phyloP scores from a whole-genome alignment of 2,329 filamentous ascomycete species.

The Hypomyces perniciosus region DNA sequence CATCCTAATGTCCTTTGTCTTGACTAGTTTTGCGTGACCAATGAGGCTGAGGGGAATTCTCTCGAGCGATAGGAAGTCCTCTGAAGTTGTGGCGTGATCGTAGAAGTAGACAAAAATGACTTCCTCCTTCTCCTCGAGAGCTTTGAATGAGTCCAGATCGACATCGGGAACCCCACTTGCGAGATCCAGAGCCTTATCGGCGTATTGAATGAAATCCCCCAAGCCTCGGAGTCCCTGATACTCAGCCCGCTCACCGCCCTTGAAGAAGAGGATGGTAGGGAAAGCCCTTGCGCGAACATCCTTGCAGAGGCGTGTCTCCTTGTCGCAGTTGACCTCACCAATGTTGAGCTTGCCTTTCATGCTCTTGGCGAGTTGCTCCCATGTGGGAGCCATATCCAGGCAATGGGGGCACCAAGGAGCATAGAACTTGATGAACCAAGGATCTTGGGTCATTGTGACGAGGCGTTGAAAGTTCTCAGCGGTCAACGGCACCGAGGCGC shows the following conservation, averaged over 20 bases:
- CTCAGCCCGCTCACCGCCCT: constrained; percentile 83
- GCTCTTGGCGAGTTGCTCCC: constrained; percentile 82
- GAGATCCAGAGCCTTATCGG: constrained; percentile 77
- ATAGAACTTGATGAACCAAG: constrained; percentile 99
- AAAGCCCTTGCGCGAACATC: constrained; percentile 75
- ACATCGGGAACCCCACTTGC: constrained; percentile 75
- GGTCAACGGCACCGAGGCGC: constrained; percentile 67
- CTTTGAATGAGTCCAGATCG: constrained; percentile 67
- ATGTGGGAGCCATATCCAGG: constrained; percentile 83
- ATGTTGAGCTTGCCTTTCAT: constrained; percentile 88
- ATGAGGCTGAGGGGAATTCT: constrained; percentile 82
- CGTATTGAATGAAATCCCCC: constrained; percentile 82
- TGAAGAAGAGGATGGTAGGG: constrained; percentile 90
- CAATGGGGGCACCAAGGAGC: constrained; percentile 97
- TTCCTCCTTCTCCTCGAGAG: constrained; percentile 85
- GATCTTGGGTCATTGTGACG: constrained; percentile 81
- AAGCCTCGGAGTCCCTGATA: constrained; percentile 88
- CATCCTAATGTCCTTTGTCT: constrained; percentile 73
- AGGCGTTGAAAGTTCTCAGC: constrained; percentile 79
- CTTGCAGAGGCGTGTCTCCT: constrained; percentile 82
- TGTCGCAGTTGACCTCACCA: constrained; percentile 93
- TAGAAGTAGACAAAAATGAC: constrained; percentile 98
- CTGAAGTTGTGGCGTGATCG: constrained; percentile 85
- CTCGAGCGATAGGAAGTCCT: constrained; percentile 87
- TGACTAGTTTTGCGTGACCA: constrained; percentile 86